Percentiles rank a stretch among this genome's conserved stretches.
These are phyloP conservation scores for Priceomyces carsonii DNA, from an alignment of 805 yeast genomes.

Conservation along the genomic window DNA sequence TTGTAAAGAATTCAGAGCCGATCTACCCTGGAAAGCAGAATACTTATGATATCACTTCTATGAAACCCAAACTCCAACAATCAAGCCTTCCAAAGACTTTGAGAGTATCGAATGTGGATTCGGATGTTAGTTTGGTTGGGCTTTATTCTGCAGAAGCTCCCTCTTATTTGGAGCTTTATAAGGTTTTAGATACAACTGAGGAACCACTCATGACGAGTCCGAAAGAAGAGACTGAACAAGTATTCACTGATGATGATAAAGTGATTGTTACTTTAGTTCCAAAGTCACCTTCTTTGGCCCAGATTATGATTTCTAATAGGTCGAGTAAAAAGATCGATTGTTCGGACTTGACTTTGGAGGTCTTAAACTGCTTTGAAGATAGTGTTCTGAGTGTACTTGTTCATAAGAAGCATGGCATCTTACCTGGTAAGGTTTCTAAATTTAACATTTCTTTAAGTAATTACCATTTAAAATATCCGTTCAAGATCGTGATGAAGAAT, in stretches of 20 bases:
- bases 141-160: constrained; percentile 6
- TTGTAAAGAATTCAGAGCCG: constrained; percentile 24
- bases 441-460: constrained; percentile 33
- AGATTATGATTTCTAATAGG: constrained; percentile 30
- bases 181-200: too few species aligned
- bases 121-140: constrained; percentile 16
- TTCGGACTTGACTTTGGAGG: constrained; percentile 27
- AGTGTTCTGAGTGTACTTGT: constrained; percentile 27
- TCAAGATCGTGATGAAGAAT: constrained; percentile 27
- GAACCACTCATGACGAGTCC: not conserved
- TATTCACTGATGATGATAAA: constrained; percentile 3
- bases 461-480: constrained; percentile 35
- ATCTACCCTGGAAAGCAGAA: constrained; percentile 26
- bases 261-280: constrained; percentile 26
- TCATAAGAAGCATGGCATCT: constrained; percentile 32
- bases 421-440: constrained; percentile 29
- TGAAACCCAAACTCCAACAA: constrained; percentile 11
- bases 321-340: constrained; percentile 27
- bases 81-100: constrained; percentile 19
- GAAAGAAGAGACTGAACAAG: not conserved
- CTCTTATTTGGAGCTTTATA: constrained; percentile 2
- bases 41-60: constrained; percentile 23
- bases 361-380: constrained; percentile 29
- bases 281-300: constrained; percentile 31
- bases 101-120: constrained; percentile 17